Percentiles rank a stretch among this genome's conserved stretches.
Conservation (phyloP, 2,329 filamentous ascomycete species). For the Scedosporium apiospermum region DNA sequence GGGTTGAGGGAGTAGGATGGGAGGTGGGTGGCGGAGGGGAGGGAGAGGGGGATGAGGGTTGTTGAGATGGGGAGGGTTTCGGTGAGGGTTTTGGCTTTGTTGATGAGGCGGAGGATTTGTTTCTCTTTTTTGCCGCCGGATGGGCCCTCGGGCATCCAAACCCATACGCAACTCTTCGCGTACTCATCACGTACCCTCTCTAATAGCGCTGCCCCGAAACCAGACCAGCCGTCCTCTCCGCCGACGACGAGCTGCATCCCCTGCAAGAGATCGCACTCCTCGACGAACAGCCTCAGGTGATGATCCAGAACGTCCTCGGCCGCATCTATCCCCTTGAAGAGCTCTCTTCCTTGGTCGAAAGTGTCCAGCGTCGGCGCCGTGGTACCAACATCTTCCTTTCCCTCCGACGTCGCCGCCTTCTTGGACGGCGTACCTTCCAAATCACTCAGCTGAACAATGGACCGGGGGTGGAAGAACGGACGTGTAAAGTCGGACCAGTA, state of each 20-base stretch:
- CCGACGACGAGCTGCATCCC: slow-evolving; percentile 69
- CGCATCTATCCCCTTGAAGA: slow-evolving; percentile 63
- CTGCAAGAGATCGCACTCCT: slow-evolving; percentile 90
- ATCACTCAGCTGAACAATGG: slow-evolving; percentile 77
- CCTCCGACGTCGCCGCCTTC: slow-evolving; percentile 70
- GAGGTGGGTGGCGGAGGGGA: slow-evolving; percentile 37
- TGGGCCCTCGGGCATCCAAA: slow-evolving; percentile 65
- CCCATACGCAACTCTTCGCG: slow-evolving; percentile 77
- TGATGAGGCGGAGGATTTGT: slow-evolving; percentile 52
- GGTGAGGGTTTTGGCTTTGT: slow-evolving; percentile 63
- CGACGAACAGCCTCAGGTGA: slow-evolving; percentile 79
- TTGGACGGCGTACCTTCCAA: slow-evolving; percentile 73
- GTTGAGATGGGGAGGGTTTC: slow-evolving; percentile 63
- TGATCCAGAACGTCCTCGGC: slow-evolving; percentile 83
- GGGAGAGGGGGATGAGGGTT: slow-evolving; percentile 65
- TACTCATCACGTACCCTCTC: slow-evolving; percentile 82
- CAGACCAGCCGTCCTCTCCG: slow-evolving; percentile 72
- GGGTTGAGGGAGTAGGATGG: slow-evolving; percentile 50
- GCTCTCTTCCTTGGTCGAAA: slow-evolving; percentile 62
- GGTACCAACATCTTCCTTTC: background rate
- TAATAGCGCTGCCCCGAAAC: slow-evolving; percentile 63
- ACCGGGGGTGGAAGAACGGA: slow-evolving; percentile 84
- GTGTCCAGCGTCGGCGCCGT: slow-evolving; percentile 50
- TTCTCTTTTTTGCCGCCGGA: background rate
- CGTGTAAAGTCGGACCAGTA: slow-evolving; percentile 97